Base-by-base conservation (phyloP, 192 early-diverging fungal species). In the Pilaira anomala region DNA sequence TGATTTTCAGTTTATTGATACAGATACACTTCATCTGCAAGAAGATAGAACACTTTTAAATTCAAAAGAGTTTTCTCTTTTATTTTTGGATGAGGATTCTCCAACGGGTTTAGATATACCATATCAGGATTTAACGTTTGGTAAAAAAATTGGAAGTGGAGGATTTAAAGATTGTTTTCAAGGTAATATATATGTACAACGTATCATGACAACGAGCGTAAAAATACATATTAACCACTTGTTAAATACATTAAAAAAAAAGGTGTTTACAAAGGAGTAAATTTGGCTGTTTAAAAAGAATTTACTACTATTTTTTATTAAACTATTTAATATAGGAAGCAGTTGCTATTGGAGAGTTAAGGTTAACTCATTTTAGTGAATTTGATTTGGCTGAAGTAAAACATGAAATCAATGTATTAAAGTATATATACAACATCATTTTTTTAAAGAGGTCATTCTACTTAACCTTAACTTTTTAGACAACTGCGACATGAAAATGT, bases 151-250 rank as follows among this genome's bases (percentile, higher is more conserved):
- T 16, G 88, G 88, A 8, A 82, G 85, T 3, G 88, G 88, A 11
- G 88, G 87, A 13, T 91, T 91, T 72, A 91, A 91, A 62, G 88
- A 91, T 65, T 91, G 88, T 69, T 91, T 78, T 67, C 71, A 76
- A 1, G 88, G 88, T 63, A 78, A n/a, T 67, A 57, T 88, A 86
- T 66, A 77, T 33, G 30, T n/a, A n/a, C n/a, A n/a, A n/a, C n/a
- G n/a, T n/a, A n/a, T n/a, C n/a, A n/a, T n/a, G n/a, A n/a, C n/a
- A n/a, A n/a, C n/a, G n/a, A n/a, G n/a, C n/a, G n/a, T n/a, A n/a
- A n/a, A n/a, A n/a, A 61, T 0, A 2, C 41, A 8, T 16, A 42
- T n/a, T 16, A 24, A 29, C 61, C 4, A 39, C 36, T 40, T 40
- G 7, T 44, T 45, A 33, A 57, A 9, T 39, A 57, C 21, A 26